phyloP scores from a whole-genome alignment of 192 early-diverging fungal genomes.

The Entomortierella chlamydospora region DNA sequence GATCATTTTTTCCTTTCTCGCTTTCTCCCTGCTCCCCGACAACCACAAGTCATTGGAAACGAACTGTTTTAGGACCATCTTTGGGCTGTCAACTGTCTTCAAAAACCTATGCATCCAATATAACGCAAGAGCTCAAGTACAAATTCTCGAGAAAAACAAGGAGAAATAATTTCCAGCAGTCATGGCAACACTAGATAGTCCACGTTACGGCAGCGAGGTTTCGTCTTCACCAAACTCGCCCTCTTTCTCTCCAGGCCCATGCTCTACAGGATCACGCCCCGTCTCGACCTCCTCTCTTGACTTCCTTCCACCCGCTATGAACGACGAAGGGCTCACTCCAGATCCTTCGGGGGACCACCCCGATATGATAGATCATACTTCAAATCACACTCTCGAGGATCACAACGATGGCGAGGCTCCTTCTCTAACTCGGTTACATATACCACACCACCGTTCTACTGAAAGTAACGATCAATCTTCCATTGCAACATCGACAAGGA shows the following conservation, averaged over 20 bases:
- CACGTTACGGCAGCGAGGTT: too few relatives aligned
- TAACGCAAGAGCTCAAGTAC: too few relatives aligned
- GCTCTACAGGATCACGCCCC: background rate
- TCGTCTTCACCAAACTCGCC: too few relatives aligned
- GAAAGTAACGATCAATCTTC: slow-evolving; percentile 6
- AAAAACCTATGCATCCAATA: too few relatives aligned
- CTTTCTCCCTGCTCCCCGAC: too few relatives aligned
- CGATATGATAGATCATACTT: slow-evolving; percentile 27
- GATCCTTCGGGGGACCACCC: slow-evolving; percentile 36
- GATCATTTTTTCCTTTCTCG: too few relatives aligned
- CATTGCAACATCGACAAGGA: background rate
- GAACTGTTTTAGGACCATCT: too few relatives aligned
- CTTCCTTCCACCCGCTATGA: slow-evolving; percentile 33
- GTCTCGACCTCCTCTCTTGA: slow-evolving; percentile 16
- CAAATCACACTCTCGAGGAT: slow-evolving; percentile 8
- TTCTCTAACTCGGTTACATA: background rate
- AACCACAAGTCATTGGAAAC: too few relatives aligned
- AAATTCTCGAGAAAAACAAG: too few relatives aligned
- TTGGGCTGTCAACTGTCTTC: too few relatives aligned
- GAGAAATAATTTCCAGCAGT: background rate
- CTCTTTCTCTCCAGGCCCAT: background rate
- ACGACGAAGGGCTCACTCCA: slow-evolving; percentile 23
- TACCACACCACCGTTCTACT: background rate
- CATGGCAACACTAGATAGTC: too few relatives aligned
- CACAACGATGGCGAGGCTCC: slow-evolving; percentile 5